Base-by-base conservation (phyloP, 2,329 filamentous ascomycete genomes). In the Xylariales sp. region DNA sequence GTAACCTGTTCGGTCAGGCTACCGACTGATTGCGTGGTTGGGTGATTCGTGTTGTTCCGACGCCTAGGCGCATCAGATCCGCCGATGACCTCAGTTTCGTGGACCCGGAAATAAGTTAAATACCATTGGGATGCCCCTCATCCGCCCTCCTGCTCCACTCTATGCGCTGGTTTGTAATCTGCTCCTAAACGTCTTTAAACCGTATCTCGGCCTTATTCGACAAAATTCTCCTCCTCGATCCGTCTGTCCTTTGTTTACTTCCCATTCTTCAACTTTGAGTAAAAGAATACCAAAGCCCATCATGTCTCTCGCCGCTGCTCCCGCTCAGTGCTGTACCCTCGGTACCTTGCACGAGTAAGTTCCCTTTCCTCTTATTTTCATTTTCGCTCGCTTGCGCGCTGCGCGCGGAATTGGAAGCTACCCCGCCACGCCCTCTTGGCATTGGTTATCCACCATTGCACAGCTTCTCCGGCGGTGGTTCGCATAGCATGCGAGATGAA, bases 311-410 rank as follows among this genome's bases (percentile, higher is more conserved):
- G 78, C 74, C 4, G 65, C 74, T 49, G 64, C 67, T 38, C 72
- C 74, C 11, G 69, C 53, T 39, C 49, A 61, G 38, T 79, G 75
- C 67, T 79, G 75, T 61, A 63, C 63, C 21, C 49, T 68, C 38
- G 74, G 73, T 42, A 59, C 72, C 42, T 70, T 66, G 54, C 72
- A 76, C 48, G 67, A 74, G 73, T 76, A 60, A 53, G 74, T 63
- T 36, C 18, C 5, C 13, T 15, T 12, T 31, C 13, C 18, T 21
- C 23, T 16, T 14, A 23, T 29, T 27, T 18, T 13, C 8, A 15
- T 15, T 17, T 6, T 27, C 15, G 20, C 21, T 32, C 23, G 10
- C 28, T 6, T 8, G 15, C 20, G 29, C 15, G 28, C 12, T 18
- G 27, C 25, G 21, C 38, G 29, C 32, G 31, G 17, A 17, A 24